Conservation (phyloP, 257 asterid genomes). For the Solanum etuberosum region DNA sequence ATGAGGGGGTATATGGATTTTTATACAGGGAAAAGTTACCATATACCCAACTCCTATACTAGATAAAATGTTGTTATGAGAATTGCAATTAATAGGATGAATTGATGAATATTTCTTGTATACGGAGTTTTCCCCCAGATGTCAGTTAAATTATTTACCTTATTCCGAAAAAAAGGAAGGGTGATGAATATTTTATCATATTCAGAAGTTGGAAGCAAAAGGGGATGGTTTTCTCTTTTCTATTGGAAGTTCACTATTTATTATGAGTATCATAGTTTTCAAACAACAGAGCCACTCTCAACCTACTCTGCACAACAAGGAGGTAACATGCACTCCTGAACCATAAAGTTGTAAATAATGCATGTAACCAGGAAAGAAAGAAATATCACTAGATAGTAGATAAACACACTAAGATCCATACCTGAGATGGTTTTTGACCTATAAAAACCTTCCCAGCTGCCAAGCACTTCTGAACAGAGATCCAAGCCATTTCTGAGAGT, state of each 20-base stretch:
- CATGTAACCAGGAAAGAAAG: constrained; percentile 2
- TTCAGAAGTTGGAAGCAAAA: not conserved
- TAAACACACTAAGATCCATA: constrained; percentile 13
- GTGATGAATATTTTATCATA: not conserved
- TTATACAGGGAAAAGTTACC: not conserved
- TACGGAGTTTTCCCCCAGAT: not conserved
- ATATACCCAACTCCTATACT: not conserved
- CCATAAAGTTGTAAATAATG: not conserved
- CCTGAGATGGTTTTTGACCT: constrained; percentile 70
- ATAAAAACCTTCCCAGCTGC: constrained; percentile 71
- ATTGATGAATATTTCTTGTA: not conserved
- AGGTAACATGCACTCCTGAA: not conserved
- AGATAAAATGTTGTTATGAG: not conserved
- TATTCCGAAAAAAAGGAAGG: not conserved
- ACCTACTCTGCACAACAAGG: not conserved
- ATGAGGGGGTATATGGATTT: not conserved
- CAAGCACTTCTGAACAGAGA: constrained; percentile 64
- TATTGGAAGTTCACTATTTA: not conserved
- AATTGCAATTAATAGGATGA: not conserved
- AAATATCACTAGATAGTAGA: not conserved
- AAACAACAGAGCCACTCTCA: not conserved
- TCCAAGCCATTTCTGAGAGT: constrained; percentile 67
- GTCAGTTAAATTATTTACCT: not conserved
- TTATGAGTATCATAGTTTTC: not conserved
- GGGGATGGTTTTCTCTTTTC: not conserved